phyloP scores from a whole-genome alignment of 2,329 filamentous ascomycete species.

The Aspergillus vadensis region DNA sequence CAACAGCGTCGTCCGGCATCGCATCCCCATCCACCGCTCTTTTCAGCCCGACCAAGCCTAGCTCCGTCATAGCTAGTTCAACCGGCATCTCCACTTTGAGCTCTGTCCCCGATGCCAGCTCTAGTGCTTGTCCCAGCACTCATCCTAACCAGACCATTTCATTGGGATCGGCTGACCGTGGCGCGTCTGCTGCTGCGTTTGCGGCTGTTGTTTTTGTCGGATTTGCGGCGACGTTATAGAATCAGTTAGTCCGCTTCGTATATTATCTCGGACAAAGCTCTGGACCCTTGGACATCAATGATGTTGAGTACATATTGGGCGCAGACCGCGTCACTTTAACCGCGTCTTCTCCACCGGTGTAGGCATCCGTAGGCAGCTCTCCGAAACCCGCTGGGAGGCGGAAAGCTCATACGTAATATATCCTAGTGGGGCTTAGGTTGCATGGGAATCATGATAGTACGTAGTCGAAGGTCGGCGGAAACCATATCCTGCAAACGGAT shows the following conservation, averaged over 20 bases:
- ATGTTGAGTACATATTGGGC: no score
- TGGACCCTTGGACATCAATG: no score
- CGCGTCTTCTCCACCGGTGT: no score
- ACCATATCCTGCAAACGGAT: not conserved
- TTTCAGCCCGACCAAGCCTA: not conserved
- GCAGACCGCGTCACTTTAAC: no score
- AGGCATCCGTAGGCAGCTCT: no score
- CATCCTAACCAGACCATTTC: constrained; percentile 25
- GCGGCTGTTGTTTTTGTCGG: constrained; percentile 46
- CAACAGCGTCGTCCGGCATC: constrained; percentile 23
- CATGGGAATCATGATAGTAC: not conserved
- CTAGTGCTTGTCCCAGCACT: constrained; percentile 24
- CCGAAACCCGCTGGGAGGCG: no score
- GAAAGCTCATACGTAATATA: no score
- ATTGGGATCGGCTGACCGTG: constrained; percentile 34
- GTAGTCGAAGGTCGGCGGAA: not conserved
- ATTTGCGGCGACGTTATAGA: constrained; percentile 41
- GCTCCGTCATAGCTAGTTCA: constrained; percentile 25
- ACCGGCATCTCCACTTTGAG: constrained; percentile 24
- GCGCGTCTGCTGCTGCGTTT: constrained; percentile 40
- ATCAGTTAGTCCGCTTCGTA: not conserved
- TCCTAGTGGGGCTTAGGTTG: not conserved
- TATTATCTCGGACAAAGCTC: not conserved
- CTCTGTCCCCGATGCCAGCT: constrained; percentile 19
- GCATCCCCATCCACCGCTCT: constrained; percentile 18